Conservation (phyloP, 1,284 basidiomycete species). For the Bjerkandera adusta region DNA sequence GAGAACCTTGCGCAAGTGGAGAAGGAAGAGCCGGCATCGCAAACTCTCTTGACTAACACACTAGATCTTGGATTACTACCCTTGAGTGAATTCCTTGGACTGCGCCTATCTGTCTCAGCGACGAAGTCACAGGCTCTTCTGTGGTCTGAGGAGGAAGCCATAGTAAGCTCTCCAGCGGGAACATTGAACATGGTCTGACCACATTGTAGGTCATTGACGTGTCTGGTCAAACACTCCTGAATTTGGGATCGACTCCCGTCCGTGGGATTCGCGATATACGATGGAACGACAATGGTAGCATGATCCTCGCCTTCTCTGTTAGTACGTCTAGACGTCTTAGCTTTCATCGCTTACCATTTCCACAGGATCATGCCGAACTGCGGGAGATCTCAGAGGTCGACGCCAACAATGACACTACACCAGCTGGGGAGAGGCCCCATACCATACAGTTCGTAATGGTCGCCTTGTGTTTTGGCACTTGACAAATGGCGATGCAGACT, state of each 20-base stretch:
- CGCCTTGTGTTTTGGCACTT: background rate
- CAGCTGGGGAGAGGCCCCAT: background rate
- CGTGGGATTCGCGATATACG: conserved; percentile 31
- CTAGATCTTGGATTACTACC: conserved; percentile 30
- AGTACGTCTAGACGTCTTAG: conserved; percentile 1
- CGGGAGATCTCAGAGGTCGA: conserved; percentile 37
- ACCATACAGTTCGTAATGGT: conserved; percentile 19
- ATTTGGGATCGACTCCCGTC: conserved; percentile 29
- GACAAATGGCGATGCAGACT: conserved; percentile 11
- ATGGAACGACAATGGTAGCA: conserved; percentile 40
- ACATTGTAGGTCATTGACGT: conserved; percentile 40
- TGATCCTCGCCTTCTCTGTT: conserved; percentile 42
- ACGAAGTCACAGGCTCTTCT: conserved; percentile 29
- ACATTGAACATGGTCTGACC: conserved; percentile 4
- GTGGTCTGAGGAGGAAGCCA: conserved; percentile 45
- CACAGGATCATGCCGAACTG: conserved; percentile 43
- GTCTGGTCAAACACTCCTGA: conserved; percentile 24
- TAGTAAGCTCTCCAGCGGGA: conserved; percentile 32
- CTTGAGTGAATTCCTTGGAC: conserved; percentile 26
- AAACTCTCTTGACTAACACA: conserved; percentile 13
- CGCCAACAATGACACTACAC: conserved; percentile 34
- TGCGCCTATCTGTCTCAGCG: conserved; percentile 22
- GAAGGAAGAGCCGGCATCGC: conserved; percentile 8
- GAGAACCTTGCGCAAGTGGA: conserved; percentile 34
- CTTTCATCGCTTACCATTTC: background rate